phyloP scores from a whole-genome alignment of 2,329 filamentous ascomycete genomes.

The Neoscytalidium dimidiatum region DNA sequence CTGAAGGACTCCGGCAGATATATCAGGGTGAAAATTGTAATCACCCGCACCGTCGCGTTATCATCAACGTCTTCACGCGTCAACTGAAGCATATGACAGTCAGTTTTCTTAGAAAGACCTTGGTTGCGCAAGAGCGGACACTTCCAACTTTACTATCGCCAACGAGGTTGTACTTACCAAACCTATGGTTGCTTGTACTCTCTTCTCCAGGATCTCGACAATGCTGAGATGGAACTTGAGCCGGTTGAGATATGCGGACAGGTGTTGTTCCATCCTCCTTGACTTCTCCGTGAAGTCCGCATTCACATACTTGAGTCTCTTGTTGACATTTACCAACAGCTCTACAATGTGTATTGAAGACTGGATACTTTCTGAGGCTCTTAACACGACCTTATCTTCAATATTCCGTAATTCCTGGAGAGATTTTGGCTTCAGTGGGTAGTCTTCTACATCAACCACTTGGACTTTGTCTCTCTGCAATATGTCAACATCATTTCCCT shows the following conservation, averaged over 20 bases:
- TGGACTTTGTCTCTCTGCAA: not conserved
- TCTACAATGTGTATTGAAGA: not conserved
- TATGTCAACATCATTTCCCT: not conserved
- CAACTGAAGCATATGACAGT: slow-evolving; percentile 22
- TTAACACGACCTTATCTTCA: not conserved
- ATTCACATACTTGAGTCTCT: not conserved
- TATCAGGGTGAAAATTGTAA: slow-evolving; percentile 25
- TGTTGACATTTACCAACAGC: not conserved
- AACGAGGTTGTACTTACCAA: slow-evolving; percentile 13
- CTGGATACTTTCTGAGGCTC: not conserved
- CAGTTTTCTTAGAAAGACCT: slow-evolving; percentile 19
- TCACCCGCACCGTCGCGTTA: slow-evolving; percentile 22
- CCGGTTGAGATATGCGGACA: not conserved
- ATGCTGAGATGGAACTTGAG: slow-evolving; percentile 13
- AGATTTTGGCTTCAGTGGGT: not conserved
- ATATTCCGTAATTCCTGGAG: not conserved
- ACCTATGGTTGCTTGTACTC: slow-evolving; percentile 20
- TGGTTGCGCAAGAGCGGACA: slow-evolving; percentile 22
- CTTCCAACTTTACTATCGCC: slow-evolving; percentile 14
- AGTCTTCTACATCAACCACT: not conserved
- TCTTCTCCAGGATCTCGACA: slow-evolving; percentile 17
- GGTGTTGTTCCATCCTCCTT: not conserved
- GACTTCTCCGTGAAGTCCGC: not conserved
- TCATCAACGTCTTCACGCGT: slow-evolving; percentile 22
- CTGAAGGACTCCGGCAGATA: slow-evolving; percentile 26